A percentile compares a stretch with the other conserved stretches of the same genome.
Evolutionary conservation across 352 stramenopile genomes (phyloP).

Genomic region (Pythium dissimile): DNA sequence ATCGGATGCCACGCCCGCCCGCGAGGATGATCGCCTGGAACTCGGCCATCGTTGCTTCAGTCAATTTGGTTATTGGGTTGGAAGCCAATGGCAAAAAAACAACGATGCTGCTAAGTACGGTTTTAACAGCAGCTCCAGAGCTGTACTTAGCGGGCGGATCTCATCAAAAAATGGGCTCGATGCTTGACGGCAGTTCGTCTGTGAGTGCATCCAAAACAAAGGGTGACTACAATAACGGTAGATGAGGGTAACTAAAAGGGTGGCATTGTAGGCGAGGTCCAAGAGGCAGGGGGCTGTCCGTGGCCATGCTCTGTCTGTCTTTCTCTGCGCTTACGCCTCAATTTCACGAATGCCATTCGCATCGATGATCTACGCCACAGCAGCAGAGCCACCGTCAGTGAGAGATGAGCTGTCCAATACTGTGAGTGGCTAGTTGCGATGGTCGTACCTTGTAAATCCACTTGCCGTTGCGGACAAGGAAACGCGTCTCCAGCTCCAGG

Average conservation of each 20-base stretch:
- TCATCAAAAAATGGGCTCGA: no score
- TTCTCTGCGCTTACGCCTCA: constrained; percentile 52
- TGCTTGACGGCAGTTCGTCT: no score
- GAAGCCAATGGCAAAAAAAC: neutral
- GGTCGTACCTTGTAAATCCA: constrained; percentile 73
- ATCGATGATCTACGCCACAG: constrained; percentile 50
- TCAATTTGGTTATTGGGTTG: neutral
- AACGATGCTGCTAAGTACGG: neutral
- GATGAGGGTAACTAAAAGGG: no score
- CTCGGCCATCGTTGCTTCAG: constrained; percentile 61
- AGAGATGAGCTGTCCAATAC: no score
- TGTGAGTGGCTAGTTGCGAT: no score
- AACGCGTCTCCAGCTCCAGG: constrained; percentile 75
- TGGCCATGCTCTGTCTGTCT: no score
- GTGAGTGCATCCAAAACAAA: no score
- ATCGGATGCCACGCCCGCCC: constrained; percentile 68
- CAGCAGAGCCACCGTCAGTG: neutral
- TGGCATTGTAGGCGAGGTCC: no score
- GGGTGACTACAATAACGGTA: no score
- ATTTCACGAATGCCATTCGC: constrained; percentile 62
- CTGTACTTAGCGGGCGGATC: neutral
- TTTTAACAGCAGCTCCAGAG: neutral
- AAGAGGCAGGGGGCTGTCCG: no score
- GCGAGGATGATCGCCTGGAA: constrained; percentile 85
- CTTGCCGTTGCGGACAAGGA: constrained; percentile 85